phyloP scores from a whole-genome alignment of 2,329 filamentous ascomycete species.

The Paramyrothecium sp. region DNA sequence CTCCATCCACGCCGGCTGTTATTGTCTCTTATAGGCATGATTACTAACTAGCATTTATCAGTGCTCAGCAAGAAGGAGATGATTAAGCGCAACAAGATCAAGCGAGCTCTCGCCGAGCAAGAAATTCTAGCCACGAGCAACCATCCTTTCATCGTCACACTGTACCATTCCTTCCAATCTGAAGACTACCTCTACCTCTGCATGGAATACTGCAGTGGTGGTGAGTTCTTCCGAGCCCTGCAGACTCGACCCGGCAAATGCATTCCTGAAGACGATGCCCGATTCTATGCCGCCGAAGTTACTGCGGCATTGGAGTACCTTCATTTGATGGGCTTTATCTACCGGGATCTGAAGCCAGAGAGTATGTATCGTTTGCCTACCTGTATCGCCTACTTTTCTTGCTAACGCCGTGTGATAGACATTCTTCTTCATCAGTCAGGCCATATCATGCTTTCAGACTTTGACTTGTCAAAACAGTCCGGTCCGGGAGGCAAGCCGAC shows the following conservation, averaged over 20 bases:
- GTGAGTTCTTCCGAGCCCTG: slow-evolving; percentile 95
- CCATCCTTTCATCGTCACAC: slow-evolving; percentile 96
- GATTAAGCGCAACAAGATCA: slow-evolving; percentile 99
- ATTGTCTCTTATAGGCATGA: not conserved
- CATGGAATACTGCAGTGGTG: slow-evolving; percentile 99
- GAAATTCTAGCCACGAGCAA: slow-evolving; percentile 98
- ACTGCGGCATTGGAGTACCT: slow-evolving; percentile 95
- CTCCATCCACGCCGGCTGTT: not conserved
- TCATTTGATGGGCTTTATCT: slow-evolving; percentile 99
- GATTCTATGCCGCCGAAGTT: slow-evolving; percentile 97
- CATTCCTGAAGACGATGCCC: slow-evolving; percentile 92
- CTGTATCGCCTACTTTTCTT: not conserved
- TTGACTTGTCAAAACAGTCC: slow-evolving; percentile 97
- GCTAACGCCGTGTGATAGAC: slow-evolving; percentile 51
- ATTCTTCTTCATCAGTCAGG: slow-evolving; percentile 98
- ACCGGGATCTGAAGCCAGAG: slow-evolving; percentile 95
- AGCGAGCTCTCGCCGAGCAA: slow-evolving; percentile 93
- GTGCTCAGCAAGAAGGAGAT: slow-evolving; percentile 99
- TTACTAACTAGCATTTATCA: slow-evolving; percentile 32
- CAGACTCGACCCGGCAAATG: slow-evolving; percentile 97
- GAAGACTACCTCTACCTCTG: slow-evolving; percentile 99
- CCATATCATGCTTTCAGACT: slow-evolving; percentile 99
- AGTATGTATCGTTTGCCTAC: slow-evolving; percentile 55
- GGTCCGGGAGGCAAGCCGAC: slow-evolving; percentile 93
- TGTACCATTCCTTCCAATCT: slow-evolving; percentile 99